phyloP scores from a whole-genome alignment of 2,329 filamentous ascomycete genomes.

The Setomelanomma holmii region DNA sequence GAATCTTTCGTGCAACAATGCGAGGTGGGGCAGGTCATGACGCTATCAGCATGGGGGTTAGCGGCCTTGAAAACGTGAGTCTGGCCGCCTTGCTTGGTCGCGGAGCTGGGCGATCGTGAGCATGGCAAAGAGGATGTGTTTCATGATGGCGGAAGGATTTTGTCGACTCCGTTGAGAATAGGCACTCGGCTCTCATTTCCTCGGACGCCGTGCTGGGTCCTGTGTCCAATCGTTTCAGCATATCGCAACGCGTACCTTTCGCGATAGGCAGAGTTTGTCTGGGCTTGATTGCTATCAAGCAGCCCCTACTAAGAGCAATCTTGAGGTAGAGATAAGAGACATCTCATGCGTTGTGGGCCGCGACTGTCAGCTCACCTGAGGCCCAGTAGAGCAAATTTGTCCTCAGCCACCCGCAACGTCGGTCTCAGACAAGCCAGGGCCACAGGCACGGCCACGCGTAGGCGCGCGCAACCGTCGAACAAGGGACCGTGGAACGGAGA shows the following conservation, averaged over 20 bases:
- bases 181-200: not conserved
- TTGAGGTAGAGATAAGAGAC: not conserved
- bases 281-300: not conserved
- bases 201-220: too few species aligned
- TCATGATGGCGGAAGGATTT: conserved; percentile 21
- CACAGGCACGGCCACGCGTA: conserved; percentile 3
- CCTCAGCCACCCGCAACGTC: conserved; percentile 18
- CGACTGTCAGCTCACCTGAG: conserved; percentile 18
- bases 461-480: conserved; percentile 16
- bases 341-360: not conserved
- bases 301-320: not conserved
- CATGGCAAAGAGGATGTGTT: conserved; percentile 20
- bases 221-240: too few species aligned
- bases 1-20: conserved; percentile 27
- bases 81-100: conserved; percentile 23
- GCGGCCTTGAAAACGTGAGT: conserved; percentile 16
- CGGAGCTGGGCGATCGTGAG: conserved; percentile 5
- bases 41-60: conserved; percentile 29
- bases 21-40: conserved; percentile 30
- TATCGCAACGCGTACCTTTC: too few species aligned
- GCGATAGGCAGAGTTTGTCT: not conserved
- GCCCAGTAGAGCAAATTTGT: conserved; percentile 18
- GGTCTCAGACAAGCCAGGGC: conserved; percentile 7
- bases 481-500: conserved; percentile 2
- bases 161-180: conserved; percentile 1